Evolutionary conservation across 2,329 filamentous ascomycete genomes (phyloP), one percentile per base, ranked within the genome.

Genomic region (Penicillium aurantiogriseum): DNA sequence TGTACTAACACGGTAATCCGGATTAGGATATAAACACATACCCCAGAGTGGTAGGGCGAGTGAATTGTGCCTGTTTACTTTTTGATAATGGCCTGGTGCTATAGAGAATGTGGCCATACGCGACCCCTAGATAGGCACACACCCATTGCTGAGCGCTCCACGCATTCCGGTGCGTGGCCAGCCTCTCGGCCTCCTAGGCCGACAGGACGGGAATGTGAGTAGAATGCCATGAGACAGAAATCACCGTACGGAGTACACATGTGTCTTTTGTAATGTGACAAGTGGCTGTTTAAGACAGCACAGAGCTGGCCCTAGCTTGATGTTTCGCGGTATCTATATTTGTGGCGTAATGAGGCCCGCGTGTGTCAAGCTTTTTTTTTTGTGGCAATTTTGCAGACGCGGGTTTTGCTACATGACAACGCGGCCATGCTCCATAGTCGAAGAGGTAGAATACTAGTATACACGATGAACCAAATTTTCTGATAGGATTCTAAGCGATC

Each of bases 251-350:
- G n/a, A 19, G 36, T 39, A 39, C 35, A 53, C 25, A 35, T n/a
- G 35, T 21, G 19, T 35, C 27, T 54, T 43, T 31, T 21, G n/a
- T 36, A 44, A 25, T 44, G 38, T 55, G 48, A 46, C 42, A 47
- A 40, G 17, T 31, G 52, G 23, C 38, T 21, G 40, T 38, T 39
- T 39, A 51, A 35, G 7, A 39, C n/a, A 5, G 17, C 17, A 17
- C 50, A 36, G 38, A 56, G 31, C 31, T 43, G 17, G 46, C 8
- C 23, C 49, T 21, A 35, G 40, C 17, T 31, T 43, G 25, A 33
- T 48, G 57, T 54, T 49, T 54, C 50, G 57, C 40, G 59, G 61
- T 58, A 59, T 50, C 48, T 51, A 61, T 58, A 57, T 49, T 55
- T 55, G 62, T 63, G 62, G 58, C 51, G 60, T 50, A 31, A 47